Percentiles rank a stretch among this genome's conserved stretches.
Evolutionary conservation across 495 filamentous ascomycete species (phyloP).

Genomic region (Lasiosphaeriaceae sp.): DNA sequence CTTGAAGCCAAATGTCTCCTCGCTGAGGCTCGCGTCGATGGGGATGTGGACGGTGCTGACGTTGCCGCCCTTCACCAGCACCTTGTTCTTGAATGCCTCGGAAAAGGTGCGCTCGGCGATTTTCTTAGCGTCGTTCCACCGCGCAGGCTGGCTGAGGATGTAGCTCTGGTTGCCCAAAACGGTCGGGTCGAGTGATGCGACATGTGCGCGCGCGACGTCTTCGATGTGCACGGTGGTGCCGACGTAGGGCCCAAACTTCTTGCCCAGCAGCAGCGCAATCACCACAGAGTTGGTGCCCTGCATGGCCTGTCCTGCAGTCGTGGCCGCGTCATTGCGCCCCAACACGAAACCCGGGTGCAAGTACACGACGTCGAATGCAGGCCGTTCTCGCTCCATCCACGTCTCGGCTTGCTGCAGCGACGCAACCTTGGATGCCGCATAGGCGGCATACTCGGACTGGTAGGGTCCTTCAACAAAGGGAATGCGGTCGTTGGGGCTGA

Average conservation of each 20-base stretch:
- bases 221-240: conserved; percentile 38
- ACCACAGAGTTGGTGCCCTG: conserved; percentile 35
- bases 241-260: conserved; percentile 23
- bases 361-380: conserved; percentile 43
- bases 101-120: conserved; percentile 39
- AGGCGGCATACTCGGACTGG: conserved; percentile 31
- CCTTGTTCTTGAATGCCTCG: conserved; percentile 34
- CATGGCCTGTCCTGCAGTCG: conserved; percentile 27
- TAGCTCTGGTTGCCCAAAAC: conserved; percentile 39
- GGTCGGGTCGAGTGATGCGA: conserved; percentile 35
- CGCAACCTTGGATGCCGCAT: conserved; percentile 38
- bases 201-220: conserved; percentile 43
- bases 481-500: conserved; percentile 24
- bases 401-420: conserved; percentile 40
- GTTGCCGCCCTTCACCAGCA: conserved; percentile 36
- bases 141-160: conserved; percentile 27
- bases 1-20: conserved; percentile 45
- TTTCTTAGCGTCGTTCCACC: conserved; percentile 44
- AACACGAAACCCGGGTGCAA: conserved; percentile 44
- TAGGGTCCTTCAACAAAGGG: conserved; percentile 34
- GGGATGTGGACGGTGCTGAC: conserved; percentile 33
- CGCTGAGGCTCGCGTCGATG: conserved; percentile 39
- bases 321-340: conserved; percentile 40
- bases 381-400: conserved; percentile 38
- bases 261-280: conserved; percentile 33